These are phyloP conservation scores for Ziziphus jujuba DNA, from an alignment of 306 rosid species.

Conservation along the genomic window DNA sequence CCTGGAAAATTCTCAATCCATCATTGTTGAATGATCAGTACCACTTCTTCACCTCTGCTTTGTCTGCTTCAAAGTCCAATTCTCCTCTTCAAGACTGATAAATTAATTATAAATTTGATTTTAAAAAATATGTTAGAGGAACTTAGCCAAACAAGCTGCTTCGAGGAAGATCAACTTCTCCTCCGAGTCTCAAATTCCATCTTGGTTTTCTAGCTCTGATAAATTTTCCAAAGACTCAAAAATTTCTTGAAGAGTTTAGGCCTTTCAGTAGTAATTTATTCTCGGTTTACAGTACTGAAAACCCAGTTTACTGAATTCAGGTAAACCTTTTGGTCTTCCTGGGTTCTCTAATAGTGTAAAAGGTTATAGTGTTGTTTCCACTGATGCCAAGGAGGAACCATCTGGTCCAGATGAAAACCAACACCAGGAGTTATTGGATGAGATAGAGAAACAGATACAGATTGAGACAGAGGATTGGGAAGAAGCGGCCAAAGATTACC, in stretches of 20 bases:
- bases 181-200: conserved; percentile 14
- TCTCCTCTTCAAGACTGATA: conserved; percentile 1
- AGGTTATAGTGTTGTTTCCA: conserved; percentile 51
- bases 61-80: conserved; percentile 23
- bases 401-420: conserved; percentile 57
- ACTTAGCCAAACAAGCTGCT: conserved; percentile 51
- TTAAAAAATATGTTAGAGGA: conserved; percentile 62
- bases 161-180: conserved; percentile 30
- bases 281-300: conserved; percentile 11
- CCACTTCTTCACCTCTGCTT: background rate
- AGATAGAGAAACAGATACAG: conserved; percentile 61
- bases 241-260: conserved; percentile 28
- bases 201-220: conserved; percentile 18
- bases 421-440: conserved; percentile 47
- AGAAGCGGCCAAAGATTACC: conserved; percentile 78
- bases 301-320: conserved; percentile 30
- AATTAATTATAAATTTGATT: background rate
- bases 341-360: conserved; percentile 13
- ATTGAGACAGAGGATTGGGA: conserved; percentile 96
- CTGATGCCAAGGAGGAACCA: conserved; percentile 61
- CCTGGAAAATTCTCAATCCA: too few species aligned
- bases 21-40: background rate
- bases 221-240: conserved; percentile 17
- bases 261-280: conserved; percentile 17
- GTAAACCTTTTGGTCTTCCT: conserved; percentile 25